A percentile compares a stretch with the other conserved stretches of the same genome.
Conservation (phyloP, 768 basidiomycete species). For the Lentinula boryana region DNA sequence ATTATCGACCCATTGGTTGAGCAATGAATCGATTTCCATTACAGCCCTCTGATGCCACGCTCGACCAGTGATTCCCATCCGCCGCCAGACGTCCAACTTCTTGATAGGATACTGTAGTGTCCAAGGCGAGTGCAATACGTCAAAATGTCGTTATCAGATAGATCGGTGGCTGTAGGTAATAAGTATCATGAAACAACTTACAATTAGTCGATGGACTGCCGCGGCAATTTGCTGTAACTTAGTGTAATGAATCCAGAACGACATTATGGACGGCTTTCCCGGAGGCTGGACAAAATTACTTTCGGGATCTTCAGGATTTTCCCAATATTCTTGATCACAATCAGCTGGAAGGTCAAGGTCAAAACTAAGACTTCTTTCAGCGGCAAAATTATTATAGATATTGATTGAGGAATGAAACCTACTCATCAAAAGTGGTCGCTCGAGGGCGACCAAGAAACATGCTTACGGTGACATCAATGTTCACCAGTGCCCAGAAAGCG, state of each 20-base stretch:
- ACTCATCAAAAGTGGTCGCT: conserved; percentile 4
- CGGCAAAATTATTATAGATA: too few species aligned
- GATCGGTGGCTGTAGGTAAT: background rate
- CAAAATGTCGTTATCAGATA: background rate
- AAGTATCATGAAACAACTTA: conserved; percentile 15
- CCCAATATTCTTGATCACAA: conserved; percentile 8
- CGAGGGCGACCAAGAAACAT: conserved; percentile 4
- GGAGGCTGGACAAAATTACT: background rate
- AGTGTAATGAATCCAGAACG: conserved; percentile 32
- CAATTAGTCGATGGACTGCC: conserved; percentile 45
- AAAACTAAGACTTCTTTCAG: background rate
- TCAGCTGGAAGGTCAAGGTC: conserved; percentile 5
- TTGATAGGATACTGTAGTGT: conserved; percentile 5
- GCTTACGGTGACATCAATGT: background rate
- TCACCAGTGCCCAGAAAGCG: conserved; percentile 47
- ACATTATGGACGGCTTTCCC: background rate
- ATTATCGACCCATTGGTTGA: conserved; percentile 52
- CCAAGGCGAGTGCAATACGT: background rate
- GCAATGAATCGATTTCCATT: conserved; percentile 33
- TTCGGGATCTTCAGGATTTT: conserved; percentile 17
- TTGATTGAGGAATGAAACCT: background rate
- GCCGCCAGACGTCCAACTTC: conserved; percentile 4
- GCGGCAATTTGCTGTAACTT: conserved; percentile 42
- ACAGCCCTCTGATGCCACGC: conserved; percentile 6
- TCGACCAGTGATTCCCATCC: background rate